These are phyloP conservation scores for Rhamnella rubrinervis DNA, from an alignment of 331 rosid species.

Conservation along the genomic window DNA sequence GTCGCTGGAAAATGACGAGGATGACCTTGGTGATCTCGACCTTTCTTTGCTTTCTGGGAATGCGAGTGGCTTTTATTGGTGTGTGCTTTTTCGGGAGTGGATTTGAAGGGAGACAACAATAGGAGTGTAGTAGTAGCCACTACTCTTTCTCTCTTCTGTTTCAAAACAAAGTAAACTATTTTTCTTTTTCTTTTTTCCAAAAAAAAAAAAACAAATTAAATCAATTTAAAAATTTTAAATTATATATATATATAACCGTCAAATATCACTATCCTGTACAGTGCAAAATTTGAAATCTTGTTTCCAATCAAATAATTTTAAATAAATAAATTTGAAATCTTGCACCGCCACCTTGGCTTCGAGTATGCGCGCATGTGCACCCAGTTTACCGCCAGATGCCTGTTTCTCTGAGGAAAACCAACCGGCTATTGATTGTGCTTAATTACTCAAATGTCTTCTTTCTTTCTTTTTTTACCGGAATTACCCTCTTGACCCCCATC, in stretches of 20 bases:
- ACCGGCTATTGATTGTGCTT: neutral
- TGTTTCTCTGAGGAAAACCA: slow-evolving; percentile 24
- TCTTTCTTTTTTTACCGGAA: neutral
- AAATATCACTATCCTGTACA: neutral
- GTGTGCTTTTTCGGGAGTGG: slow-evolving; percentile 22
- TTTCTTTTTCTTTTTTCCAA: neutral
- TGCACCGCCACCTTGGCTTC: slow-evolving; percentile 30
- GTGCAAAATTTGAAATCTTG: slow-evolving; percentile 39
- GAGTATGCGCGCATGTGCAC: slow-evolving; percentile 32
- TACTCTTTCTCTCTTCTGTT: slow-evolving; percentile 32
- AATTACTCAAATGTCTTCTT: slow-evolving; percentile 24
- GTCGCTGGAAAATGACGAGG: slow-evolving; percentile 39
- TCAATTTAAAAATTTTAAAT: neutral
- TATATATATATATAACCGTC: slow-evolving; percentile 7
- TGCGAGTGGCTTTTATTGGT: slow-evolving; percentile 1
- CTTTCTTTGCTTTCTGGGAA: slow-evolving; percentile 21
- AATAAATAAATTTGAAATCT: neutral
- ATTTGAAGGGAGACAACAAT: slow-evolving; percentile 19
- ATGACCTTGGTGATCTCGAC: slow-evolving; percentile 40
- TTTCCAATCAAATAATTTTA: no score
- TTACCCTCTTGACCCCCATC: neutral
- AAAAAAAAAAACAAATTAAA: neutral
- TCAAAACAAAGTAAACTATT: slow-evolving; percentile 35
- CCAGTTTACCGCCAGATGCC: slow-evolving; percentile 55
- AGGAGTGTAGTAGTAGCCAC: slow-evolving; percentile 51